Evolutionary conservation across 225 moss, liverwort and hornwort genomes (phyloP).

Genomic region (Sphagnum contortum): DNA sequence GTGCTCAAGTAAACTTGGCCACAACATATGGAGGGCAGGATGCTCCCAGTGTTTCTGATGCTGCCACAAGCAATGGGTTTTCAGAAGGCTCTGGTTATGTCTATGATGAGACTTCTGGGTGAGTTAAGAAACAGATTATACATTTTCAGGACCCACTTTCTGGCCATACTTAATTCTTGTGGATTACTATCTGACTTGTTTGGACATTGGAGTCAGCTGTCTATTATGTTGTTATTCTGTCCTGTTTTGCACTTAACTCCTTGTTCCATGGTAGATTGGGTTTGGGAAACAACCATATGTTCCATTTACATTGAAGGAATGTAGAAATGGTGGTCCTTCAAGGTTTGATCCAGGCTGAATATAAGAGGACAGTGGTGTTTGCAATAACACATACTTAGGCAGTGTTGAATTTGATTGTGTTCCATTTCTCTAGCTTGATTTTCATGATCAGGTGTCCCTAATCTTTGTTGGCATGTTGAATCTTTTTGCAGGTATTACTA

Average conservation of each 20-base stretch:
- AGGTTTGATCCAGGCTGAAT: neutral
- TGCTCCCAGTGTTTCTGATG: slow-evolving; percentile 18
- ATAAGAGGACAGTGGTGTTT: neutral
- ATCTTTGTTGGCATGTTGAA: neutral
- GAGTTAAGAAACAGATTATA: slow-evolving; percentile 5
- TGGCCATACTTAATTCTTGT: no score
- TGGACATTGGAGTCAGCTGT: no score
- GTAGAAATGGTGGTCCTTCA: neutral
- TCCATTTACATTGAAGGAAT: neutral
- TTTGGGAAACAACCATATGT: neutral
- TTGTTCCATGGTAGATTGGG: neutral
- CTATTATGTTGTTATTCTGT: neutral
- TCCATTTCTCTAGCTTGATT: neutral
- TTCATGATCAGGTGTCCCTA: neutral
- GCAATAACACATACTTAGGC: neutral
- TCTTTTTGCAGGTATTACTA: slow-evolving; percentile 65
- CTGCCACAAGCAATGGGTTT: slow-evolving; percentile 17
- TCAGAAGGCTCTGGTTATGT: slow-evolving; percentile 81
- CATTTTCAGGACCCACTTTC: no score
- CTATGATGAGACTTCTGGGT: slow-evolving; percentile 71
- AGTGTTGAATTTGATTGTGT: neutral
- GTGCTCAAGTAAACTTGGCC: slow-evolving; percentile 24
- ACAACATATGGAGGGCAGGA: slow-evolving; percentile 15
- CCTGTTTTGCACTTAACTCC: neutral
- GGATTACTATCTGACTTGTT: no score